Evolutionary conservation across 2,329 filamentous ascomycete species (phyloP), one percentile per base, ranked within the genome.

Genomic region (Ophiosphaerella korrae): DNA sequence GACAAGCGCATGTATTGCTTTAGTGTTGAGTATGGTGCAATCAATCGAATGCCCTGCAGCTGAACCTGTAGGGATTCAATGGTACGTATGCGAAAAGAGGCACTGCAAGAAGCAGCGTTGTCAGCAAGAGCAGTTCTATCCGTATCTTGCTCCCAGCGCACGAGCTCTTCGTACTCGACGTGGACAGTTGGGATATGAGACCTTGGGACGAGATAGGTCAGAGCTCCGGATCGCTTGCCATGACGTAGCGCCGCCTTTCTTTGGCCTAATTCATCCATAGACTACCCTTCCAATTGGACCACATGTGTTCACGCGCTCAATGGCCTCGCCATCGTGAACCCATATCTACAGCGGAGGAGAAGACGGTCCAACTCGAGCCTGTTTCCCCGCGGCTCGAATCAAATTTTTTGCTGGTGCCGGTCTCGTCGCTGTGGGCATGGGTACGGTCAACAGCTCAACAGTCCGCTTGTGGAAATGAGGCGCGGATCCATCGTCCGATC

Each of bases 381-480:
- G 7, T 29, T 52, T 43, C 44, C 37, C 45, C 45, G 45, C 38
- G 37, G 38, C 38, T 42, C 45, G 32, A 31, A 32, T 37, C 45
- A 42, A 42, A 42, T 26, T 42, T 18, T 26, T 29, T 29, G 26
- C 26, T 29, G 26, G 26, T 36, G 38, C 23, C 9, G 48, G 42
- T 54, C 26, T 40, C 52, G 49, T 51, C 50, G 58, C 53, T 50
- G 52, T 50, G 48, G 55, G 48, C 57, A 52, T 40, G 55, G 49
- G 54, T 53, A 45, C 51, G 52, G 55, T 58, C 60, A 64, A 62
- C 60, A 64, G 51, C 57, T 65, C 62, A 65, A 65, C 62, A 65
- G 52, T 50, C 49, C 52, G 50, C 42, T 48, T 49, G 55, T 53
- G 55, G 57, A 57, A 55, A 63, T 62, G 53, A 61, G 48, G 53